Percentiles rank a stretch among this genome's conserved stretches.
phyloP scores from a whole-genome alignment of 1,139 yeast species.

The Suhomyces ambrosiae region DNA sequence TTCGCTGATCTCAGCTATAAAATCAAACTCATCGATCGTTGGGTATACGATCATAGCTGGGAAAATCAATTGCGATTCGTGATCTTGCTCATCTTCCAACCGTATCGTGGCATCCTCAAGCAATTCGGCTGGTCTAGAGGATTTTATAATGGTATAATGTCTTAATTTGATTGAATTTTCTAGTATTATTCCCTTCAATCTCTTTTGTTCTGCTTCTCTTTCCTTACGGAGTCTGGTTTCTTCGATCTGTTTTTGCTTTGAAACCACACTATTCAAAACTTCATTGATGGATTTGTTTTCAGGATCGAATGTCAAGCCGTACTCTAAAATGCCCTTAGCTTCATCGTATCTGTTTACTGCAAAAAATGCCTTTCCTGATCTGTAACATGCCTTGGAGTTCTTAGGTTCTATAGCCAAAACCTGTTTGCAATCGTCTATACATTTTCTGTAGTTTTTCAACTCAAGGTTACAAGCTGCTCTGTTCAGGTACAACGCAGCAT shows the following conservation, averaged over 20 bases:
- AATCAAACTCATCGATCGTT: slow-evolving; percentile 81
- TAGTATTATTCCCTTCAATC: slow-evolving; percentile 39
- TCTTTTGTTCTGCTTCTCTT: slow-evolving; percentile 34
- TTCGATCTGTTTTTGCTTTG: slow-evolving; percentile 40
- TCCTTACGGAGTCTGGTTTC: slow-evolving; percentile 33
- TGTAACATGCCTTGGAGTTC: slow-evolving; percentile 79
- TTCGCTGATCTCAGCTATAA: slow-evolving; percentile 73
- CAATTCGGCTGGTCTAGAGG: slow-evolving; percentile 53
- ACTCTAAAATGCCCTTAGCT: slow-evolving; percentile 64
- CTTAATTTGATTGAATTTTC: slow-evolving; percentile 59
- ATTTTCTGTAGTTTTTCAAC: slow-evolving; percentile 77
- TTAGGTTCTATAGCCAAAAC: slow-evolving; percentile 67
- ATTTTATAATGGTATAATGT: slow-evolving; percentile 50
- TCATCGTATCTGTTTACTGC: slow-evolving; percentile 71
- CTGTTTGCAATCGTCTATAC: slow-evolving; percentile 82
- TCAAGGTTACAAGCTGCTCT: slow-evolving; percentile 93
- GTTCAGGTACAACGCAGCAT: slow-evolving; percentile 68
- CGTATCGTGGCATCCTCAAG: slow-evolving; percentile 50
- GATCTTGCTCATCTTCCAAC: slow-evolving; percentile 71
- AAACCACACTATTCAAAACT: slow-evolving; percentile 40
- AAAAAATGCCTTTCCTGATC: slow-evolving; percentile 82
- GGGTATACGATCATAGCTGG: slow-evolving; percentile 87
- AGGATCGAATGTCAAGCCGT: slow-evolving; percentile 63
- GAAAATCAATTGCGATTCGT: slow-evolving; percentile 74
- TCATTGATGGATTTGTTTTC: slow-evolving; percentile 56